These are phyloP conservation scores for Pilaira anomala DNA, from an alignment of 192 early-diverging fungal species.

Conservation along the genomic window DNA sequence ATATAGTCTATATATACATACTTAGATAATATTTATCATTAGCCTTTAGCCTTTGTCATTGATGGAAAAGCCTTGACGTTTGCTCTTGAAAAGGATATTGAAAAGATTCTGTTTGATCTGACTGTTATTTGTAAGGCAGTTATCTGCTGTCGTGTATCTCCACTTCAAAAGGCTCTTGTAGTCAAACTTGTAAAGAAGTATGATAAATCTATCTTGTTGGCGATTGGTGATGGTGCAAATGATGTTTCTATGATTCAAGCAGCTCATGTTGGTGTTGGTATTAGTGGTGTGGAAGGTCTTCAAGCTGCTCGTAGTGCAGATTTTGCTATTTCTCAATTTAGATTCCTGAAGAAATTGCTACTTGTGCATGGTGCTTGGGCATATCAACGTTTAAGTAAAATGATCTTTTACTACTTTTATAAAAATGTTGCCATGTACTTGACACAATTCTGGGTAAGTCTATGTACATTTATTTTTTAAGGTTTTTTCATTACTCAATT, in stretches of 20 bases:
- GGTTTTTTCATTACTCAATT: neutral
- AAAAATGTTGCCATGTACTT: conserved; percentile 98
- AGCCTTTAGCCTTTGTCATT: conserved; percentile 87
- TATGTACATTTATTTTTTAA: too few relatives aligned
- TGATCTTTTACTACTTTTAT: conserved; percentile 98
- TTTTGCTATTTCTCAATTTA: conserved; percentile 98
- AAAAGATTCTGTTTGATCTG: conserved; percentile 80
- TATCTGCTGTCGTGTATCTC: conserved; percentile 97
- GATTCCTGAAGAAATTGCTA: conserved; percentile 90
- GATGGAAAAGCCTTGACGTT: conserved; percentile 91
- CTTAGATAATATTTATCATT: neutral
- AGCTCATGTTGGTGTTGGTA: conserved; percentile 96
- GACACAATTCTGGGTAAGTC: conserved; percentile 90
- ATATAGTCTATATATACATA: too few relatives aligned
- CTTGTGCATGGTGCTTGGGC: conserved; percentile 98
- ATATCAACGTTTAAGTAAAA: conserved; percentile 91
- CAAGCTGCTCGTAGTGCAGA: conserved; percentile 96
- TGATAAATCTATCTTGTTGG: conserved; percentile 82
- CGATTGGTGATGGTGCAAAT: conserved; percentile 99
- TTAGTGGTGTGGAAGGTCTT: conserved; percentile 92
- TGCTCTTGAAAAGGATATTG: conserved; percentile 86
- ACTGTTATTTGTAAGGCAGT: conserved; percentile 93
- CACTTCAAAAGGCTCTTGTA: conserved; percentile 96
- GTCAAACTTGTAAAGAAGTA: conserved; percentile 97
- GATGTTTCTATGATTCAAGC: conserved; percentile 99